phyloP scores from a whole-genome alignment of 257 asterid species.

The Solanum ossicruentum region DNA sequence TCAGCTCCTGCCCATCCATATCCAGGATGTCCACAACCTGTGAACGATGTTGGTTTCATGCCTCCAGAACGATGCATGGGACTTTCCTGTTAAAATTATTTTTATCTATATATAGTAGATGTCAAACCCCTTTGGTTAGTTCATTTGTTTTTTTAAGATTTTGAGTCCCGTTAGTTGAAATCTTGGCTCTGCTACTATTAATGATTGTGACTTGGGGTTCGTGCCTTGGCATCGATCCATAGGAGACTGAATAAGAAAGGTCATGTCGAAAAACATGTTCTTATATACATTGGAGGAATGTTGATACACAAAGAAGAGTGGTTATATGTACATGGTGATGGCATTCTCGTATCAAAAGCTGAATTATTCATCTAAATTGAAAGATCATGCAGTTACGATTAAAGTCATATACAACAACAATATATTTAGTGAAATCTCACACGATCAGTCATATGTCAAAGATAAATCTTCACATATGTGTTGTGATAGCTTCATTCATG shows the following conservation, averaged over 20 bases:
- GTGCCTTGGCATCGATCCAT: no score
- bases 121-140: no score
- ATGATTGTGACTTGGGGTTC: no score
- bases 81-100: no score
- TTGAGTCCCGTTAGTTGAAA: no score
- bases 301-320: slow-evolving; percentile 59
- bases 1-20: slow-evolving; percentile 11
- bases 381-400: neutral
- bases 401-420: neutral
- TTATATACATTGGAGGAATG: slow-evolving; percentile 41
- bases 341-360: slow-evolving; percentile 46
- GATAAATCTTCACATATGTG: neutral
- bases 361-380: slow-evolving; percentile 40
- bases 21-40: no score
- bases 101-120: no score
- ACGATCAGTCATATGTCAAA: neutral
- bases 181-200: no score
- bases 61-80: no score
- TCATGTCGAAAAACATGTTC: slow-evolving; percentile 34
- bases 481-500: neutral
- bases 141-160: no score
- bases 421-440: fast-evolving
- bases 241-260: slow-evolving; percentile 27
- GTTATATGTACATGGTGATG: slow-evolving; percentile 83
- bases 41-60: no score